These are phyloP conservation scores for Pelargonium citronellum DNA, from an alignment of 441 rosid species.

Conservation along the genomic window DNA sequence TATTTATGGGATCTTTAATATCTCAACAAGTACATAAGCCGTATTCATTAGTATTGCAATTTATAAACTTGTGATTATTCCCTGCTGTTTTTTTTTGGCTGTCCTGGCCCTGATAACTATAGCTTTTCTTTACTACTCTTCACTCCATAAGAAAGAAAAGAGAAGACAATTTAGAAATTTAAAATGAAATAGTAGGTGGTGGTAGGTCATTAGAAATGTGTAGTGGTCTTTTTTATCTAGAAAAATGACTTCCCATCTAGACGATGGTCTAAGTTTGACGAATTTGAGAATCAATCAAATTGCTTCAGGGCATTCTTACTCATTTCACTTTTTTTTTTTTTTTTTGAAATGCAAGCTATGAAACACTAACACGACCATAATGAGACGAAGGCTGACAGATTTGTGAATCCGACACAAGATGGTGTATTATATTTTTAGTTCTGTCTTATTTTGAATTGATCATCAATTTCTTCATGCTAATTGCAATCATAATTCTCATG, in stretches of 20 bases:
- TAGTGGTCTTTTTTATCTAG: background rate
- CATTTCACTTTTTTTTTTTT: background rate
- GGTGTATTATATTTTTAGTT: too few species aligned
- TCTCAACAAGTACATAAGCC: background rate
- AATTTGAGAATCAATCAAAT: background rate
- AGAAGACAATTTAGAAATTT: background rate
- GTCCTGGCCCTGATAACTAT: background rate
- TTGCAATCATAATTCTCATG: too few species aligned
- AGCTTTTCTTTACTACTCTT: background rate
- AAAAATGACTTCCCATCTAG: background rate
- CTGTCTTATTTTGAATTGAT: too few species aligned
- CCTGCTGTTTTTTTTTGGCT: background rate
- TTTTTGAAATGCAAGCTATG: too few species aligned
- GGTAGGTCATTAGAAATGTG: background rate
- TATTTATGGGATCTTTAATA: too few species aligned
- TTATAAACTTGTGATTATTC: background rate
- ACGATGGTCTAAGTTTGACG: background rate
- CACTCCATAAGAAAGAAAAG: background rate
- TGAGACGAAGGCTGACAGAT: too few species aligned
- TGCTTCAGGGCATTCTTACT: background rate
- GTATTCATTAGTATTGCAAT: background rate
- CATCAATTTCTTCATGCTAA: too few species aligned
- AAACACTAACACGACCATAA: too few species aligned
- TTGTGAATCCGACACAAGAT: too few species aligned
- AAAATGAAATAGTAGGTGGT: background rate